Base-by-base conservation (phyloP, 805 yeast species). In the Suhomyces faveliae region DNA sequence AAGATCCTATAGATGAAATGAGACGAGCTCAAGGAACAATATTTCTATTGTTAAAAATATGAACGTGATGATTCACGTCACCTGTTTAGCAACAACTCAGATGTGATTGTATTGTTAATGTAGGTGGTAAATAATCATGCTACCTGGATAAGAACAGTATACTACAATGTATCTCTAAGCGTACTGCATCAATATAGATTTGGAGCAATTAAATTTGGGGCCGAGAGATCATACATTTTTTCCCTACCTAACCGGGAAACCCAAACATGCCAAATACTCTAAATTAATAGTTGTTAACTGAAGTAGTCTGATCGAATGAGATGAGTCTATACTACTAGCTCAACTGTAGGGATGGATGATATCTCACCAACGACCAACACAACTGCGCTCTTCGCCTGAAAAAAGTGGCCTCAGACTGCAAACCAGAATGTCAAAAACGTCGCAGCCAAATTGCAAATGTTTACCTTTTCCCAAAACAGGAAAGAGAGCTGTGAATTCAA, bases 391-490 rank as follows among this genome's bases (percentile, higher is more conserved):
- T 27, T 4, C 9, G 30, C 13, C n/a, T n/a, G n/a, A n/a, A n/a
- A n/a, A n/a, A n/a, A n/a, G n/a, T n/a, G n/a, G n/a, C n/a, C n/a
- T n/a, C n/a, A 27, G 6, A 24, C 10, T 24, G 10, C 11, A 22
- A 22, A 24, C 11, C 30, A 15, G 30, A 27, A 40, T 40, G 43
- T 40, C 43, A 40, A 40, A 40, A 15, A 24, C 21, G 33, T 39
- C 43, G 43, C 43, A 40, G 43, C 33, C 44, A 24, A 42, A 54
- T 51, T 53, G 52, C 47, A 47, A 54, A 46, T 61, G 57, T 61
- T 61, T 60, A 61, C 55, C 46, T 46, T 47, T 58, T 56, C 15
- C 66, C 60, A 23, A 47, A 59, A 48, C 30, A 27, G 63, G 64
- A 45, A 62, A 57, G 42, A 17, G 17, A 20, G 19, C 21, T 42